Percentiles rank a stretch among this genome's conserved stretches.
These are phyloP conservation scores for Scedosporium boydii DNA, from an alignment of 2,329 filamentous ascomycete species.

Conservation along the genomic window DNA sequence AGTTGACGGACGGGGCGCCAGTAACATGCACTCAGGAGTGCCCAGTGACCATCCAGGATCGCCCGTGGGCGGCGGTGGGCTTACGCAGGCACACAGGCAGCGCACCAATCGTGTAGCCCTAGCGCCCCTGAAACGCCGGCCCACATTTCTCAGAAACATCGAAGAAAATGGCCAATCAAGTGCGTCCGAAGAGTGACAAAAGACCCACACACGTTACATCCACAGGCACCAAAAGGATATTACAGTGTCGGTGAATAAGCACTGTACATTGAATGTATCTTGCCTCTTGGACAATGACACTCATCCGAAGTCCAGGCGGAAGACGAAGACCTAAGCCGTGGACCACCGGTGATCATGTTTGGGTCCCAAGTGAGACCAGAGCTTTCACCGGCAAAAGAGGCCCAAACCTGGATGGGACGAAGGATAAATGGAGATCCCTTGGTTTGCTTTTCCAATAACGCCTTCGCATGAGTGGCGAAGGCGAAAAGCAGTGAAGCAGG, in stretches of 20 bases:
- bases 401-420: constrained; percentile 7
- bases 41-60: not conserved
- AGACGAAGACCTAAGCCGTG: no score
- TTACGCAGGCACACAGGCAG: not conserved
- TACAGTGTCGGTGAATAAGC: not conserved
- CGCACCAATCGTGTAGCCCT: not conserved
- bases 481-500: not conserved
- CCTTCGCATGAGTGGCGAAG: not conserved
- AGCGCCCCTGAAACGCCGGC: constrained; percentile 2
- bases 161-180: not conserved
- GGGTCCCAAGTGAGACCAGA: not conserved
- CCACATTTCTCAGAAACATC: constrained; percentile 2
- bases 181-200: not conserved
- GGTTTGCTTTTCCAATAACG: not conserved
- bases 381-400: not conserved
- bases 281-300: no score
- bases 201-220: not conserved
- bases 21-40: not conserved
- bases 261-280: not conserved
- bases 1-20: not conserved
- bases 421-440: constrained; percentile 5
- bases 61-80: not conserved
- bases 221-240: not conserved
- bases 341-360: not conserved
- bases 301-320: no score